Conservation (phyloP, 305 asterid species). For the Euphrasia arctica region DNA sequence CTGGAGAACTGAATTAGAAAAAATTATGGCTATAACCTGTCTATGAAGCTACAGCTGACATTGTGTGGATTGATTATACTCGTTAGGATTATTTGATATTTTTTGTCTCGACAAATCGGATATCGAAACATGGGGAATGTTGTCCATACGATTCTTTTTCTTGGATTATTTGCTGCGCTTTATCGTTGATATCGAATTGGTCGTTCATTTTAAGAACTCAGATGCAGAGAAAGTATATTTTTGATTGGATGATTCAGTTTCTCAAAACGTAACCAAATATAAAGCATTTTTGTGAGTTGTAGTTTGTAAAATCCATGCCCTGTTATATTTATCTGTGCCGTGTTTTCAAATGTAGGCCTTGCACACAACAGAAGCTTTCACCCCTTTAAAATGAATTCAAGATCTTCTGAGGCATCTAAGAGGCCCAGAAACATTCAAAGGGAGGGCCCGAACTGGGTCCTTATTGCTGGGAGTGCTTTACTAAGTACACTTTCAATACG, state of each 20-base stretch:
- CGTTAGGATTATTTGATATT: not conserved
- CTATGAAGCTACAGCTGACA: not conserved
- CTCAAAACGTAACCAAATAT: not conserved
- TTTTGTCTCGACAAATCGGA: not conserved
- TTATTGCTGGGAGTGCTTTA: conserved; percentile 85
- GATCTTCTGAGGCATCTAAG: conserved; percentile 42
- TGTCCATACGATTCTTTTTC: not conserved
- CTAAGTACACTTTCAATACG: conserved; percentile 78
- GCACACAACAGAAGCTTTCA: conserved; percentile 31
- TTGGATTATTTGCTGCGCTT: conserved; percentile 3
- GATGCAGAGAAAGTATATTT: conserved; percentile 7
- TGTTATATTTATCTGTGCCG: conserved; percentile 8
- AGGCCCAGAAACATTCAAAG: conserved; percentile 49
- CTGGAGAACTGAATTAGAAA: conserved; percentile 18
- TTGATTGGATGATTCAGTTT: not conserved
- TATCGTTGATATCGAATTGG: not conserved
- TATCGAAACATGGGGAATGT: not conserved
- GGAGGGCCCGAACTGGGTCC: conserved; percentile 83
- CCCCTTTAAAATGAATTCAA: conserved; percentile 56
- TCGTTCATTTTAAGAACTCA: not conserved
- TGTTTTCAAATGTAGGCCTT: conserved; percentile 26
- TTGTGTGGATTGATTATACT: not conserved
- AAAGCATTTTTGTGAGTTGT: not conserved
- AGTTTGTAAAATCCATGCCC: conserved; percentile 9
- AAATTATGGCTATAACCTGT: not conserved